Conservation (phyloP, 2,329 filamentous ascomycete species). For the Xylaria sp. region DNA sequence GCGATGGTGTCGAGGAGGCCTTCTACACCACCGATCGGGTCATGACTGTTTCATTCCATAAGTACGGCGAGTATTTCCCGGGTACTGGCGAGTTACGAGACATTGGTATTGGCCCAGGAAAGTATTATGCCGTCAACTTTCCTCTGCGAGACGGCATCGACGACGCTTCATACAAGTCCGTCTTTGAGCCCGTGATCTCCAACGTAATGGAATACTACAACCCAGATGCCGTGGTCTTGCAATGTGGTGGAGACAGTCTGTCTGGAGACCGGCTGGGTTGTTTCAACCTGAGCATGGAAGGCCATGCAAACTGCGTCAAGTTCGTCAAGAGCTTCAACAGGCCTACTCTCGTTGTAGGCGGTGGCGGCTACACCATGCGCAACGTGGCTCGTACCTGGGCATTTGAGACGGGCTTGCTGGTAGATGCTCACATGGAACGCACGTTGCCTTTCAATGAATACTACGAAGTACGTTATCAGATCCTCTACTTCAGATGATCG, state of each 20-base stretch:
- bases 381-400: slow-evolving; percentile 97
- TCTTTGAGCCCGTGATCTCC: slow-evolving; percentile 86
- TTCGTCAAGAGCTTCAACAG: slow-evolving; percentile 82
- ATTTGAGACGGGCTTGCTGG: slow-evolving; percentile 86
- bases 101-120: slow-evolving; percentile 80
- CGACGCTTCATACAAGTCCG: slow-evolving; percentile 79
- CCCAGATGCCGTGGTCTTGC: slow-evolving; percentile 86
- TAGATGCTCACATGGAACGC: slow-evolving; percentile 73
- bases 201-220: slow-evolving; percentile 83
- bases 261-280: slow-evolving; percentile 91
- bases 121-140: slow-evolving; percentile 87
- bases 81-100: slow-evolving; percentile 84
- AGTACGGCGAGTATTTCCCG: slow-evolving; percentile 94
- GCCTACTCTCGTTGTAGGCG: slow-evolving; percentile 87
- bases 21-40: slow-evolving; percentile 91
- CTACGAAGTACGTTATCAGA: slow-evolving; percentile 61
- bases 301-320: slow-evolving; percentile 89
- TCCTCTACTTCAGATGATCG: slow-evolving; percentile 26
- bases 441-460: slow-evolving; percentile 96
- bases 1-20: slow-evolving; percentile 87
- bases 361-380: slow-evolving; percentile 93
- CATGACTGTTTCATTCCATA: slow-evolving; percentile 91
- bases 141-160: slow-evolving; percentile 89
- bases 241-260: slow-evolving; percentile 92
- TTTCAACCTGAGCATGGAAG: slow-evolving; percentile 96